Conservation (phyloP, 495 filamentous ascomycete species). For the Choiromyces venosus region DNA sequence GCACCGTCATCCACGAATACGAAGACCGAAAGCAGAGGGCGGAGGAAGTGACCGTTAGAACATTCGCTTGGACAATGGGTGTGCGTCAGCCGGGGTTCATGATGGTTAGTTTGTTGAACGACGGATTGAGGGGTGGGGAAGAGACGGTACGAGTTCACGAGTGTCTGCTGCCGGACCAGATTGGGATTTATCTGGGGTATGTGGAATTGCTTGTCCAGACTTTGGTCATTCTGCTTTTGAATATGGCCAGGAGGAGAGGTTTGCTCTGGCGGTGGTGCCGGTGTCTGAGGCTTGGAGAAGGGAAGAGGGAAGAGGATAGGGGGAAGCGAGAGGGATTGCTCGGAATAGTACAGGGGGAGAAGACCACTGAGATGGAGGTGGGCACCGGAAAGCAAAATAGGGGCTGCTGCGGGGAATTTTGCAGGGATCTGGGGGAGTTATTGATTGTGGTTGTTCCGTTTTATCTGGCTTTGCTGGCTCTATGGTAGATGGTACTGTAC, state of each 20-base stretch:
- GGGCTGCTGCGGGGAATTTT: background rate
- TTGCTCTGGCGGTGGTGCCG: background rate
- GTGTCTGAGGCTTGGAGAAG: background rate
- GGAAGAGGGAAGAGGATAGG: background rate
- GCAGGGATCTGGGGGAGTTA: background rate
- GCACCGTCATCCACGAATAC: conserved; percentile 71
- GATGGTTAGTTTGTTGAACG: conserved; percentile 84
- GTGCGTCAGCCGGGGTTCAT: conserved; percentile 82
- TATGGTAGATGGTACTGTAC: background rate
- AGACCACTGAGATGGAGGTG: background rate
- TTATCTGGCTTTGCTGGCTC: background rate
- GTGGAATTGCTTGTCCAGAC: background rate
- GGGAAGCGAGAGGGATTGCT: background rate
- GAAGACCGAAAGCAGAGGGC: conserved; percentile 52
- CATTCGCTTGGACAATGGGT: conserved; percentile 87
- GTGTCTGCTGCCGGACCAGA: conserved; percentile 81
- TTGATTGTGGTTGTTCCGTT: background rate
- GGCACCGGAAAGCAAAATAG: background rate
- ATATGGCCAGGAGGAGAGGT: background rate
- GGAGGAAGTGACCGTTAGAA: conserved; percentile 87
- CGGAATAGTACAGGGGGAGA: background rate
- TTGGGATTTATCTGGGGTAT: conserved; percentile 53
- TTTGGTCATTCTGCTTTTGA: background rate
- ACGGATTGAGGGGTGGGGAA: conserved; percentile 52
- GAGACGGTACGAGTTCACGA: conserved; percentile 76